Conservation (phyloP, 331 rosid genomes). For the Spiraea crenata region DNA sequence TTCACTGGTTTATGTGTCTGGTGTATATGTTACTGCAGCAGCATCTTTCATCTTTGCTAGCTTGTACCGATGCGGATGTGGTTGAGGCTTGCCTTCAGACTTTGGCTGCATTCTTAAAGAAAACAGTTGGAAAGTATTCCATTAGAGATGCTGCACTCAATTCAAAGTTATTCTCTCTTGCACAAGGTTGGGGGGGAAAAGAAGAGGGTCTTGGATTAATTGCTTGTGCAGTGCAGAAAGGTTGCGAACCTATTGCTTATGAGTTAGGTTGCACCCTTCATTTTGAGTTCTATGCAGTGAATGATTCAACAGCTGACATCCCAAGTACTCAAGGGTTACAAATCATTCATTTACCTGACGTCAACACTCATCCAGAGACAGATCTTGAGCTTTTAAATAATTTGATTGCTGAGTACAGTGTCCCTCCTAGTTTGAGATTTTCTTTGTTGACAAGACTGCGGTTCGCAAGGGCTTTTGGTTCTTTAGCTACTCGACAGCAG, state of each 20-base stretch:
- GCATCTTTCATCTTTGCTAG: slow-evolving; percentile 93
- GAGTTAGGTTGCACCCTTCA: slow-evolving; percentile 92
- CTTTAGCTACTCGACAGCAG: slow-evolving; percentile 79
- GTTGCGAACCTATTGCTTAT: slow-evolving; percentile 54
- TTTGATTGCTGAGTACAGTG: slow-evolving; percentile 72
- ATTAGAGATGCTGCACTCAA: slow-evolving; percentile 76
- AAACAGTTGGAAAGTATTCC: slow-evolving; percentile 81
- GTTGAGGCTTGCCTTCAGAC: slow-evolving; percentile 95
- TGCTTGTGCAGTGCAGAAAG: slow-evolving; percentile 69
- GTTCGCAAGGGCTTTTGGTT: slow-evolving; percentile 91
- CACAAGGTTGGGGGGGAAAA: slow-evolving; percentile 99
- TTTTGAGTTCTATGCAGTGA: slow-evolving; percentile 85
- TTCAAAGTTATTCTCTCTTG: slow-evolving; percentile 85
- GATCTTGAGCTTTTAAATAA: slow-evolving; percentile 80
- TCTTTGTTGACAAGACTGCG: slow-evolving; percentile 91
- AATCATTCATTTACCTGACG: slow-evolving; percentile 63
- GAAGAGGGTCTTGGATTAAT: slow-evolving; percentile 98
- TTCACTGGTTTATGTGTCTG: slow-evolving; percentile 18
- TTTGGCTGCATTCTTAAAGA: slow-evolving; percentile 84
- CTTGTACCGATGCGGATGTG: slow-evolving; percentile 92
- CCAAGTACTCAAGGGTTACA: slow-evolving; percentile 64
- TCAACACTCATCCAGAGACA: slow-evolving; percentile 61
- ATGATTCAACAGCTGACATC: slow-evolving; percentile 52
- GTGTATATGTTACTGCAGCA: slow-evolving; percentile 71
- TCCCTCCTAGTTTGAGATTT: slow-evolving; percentile 74